Evolutionary conservation across 768 basidiomycete genomes (phyloP).

Genomic region (Megacollybia marginata): DNA sequence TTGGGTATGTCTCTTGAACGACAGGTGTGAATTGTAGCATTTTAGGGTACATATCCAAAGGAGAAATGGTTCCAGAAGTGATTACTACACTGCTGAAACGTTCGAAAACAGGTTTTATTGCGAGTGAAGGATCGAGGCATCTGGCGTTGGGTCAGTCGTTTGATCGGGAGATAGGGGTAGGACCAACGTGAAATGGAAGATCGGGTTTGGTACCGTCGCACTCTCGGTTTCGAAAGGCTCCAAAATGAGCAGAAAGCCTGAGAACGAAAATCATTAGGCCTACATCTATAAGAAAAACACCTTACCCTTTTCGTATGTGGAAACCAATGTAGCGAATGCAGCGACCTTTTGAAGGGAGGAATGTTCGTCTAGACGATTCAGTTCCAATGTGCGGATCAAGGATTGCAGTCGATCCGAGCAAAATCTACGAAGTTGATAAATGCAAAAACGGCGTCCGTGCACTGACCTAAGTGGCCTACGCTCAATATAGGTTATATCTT

Average conservation of each 20-base stretch:
- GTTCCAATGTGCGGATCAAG: conserved; percentile 84
- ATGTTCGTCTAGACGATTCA: conserved; percentile 87
- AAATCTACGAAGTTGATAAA: conserved; percentile 47
- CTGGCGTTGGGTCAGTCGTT: conserved; percentile 31
- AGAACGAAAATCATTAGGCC: conserved; percentile 1
- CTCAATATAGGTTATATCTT: conserved; percentile 98
- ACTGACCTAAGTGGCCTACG: conserved; percentile 79
- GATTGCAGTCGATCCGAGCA: conserved; percentile 95
- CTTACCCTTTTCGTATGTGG: conserved; percentile 94
- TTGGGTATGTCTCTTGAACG: conserved; percentile 94
- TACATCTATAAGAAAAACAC: not conserved
- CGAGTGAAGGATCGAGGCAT: conserved; percentile 94
- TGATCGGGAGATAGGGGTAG: not conserved
- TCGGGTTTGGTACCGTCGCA: conserved; percentile 96
- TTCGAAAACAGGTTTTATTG: conserved; percentile 97
- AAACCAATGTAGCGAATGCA: conserved; percentile 90
- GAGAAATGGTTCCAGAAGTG: conserved; percentile 97
- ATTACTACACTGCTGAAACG: conserved; percentile 98
- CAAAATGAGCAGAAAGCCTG: conserved; percentile 92
- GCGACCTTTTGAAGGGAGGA: conserved; percentile 92
- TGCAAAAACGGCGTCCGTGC: not conserved
- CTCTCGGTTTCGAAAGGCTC: conserved; percentile 99
- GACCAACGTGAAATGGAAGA: conserved; percentile 91
- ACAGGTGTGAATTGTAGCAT: conserved; percentile 98
- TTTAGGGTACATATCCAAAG: conserved; percentile 99